These are phyloP conservation scores for Lachnellula cervina DNA, from an alignment of 2,329 filamentous ascomycete species.

Conservation along the genomic window DNA sequence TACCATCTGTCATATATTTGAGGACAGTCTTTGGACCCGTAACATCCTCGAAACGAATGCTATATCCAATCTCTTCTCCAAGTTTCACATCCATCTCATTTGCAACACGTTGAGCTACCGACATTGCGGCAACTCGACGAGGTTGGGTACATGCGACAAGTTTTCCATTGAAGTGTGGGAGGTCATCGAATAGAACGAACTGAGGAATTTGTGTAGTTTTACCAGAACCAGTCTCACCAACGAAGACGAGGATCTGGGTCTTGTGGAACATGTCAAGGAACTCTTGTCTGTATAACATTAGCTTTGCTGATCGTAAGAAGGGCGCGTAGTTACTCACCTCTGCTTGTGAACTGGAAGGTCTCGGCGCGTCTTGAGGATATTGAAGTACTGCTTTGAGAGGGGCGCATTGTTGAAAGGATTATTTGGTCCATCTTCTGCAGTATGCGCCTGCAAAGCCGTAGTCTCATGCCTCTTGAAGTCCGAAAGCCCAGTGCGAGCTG, in stretches of 20 bases:
- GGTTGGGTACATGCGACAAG: conserved; percentile 97
- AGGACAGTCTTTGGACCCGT: conserved; percentile 84
- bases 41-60: conserved; percentile 96
- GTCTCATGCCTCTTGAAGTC: conserved; percentile 73
- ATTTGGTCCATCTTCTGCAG: conserved; percentile 71
- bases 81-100: conserved; percentile 92
- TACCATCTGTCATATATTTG: conserved; percentile 99
- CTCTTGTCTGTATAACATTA: conserved; percentile 59
- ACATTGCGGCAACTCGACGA: conserved; percentile 96
- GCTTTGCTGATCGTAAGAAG: neutral
- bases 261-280: conserved; percentile 91
- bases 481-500: conserved; percentile 47
- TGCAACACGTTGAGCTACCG: conserved; percentile 94
- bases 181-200: conserved; percentile 95
- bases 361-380: conserved; percentile 77
- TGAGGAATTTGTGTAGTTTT: conserved; percentile 99
- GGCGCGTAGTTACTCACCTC: conserved; percentile 47
- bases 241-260: conserved; percentile 94
- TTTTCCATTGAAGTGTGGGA: conserved; percentile 80
- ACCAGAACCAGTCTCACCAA: conserved; percentile 97
- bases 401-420: conserved; percentile 81
- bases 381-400: conserved; percentile 81
- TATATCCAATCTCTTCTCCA: conserved; percentile 95
- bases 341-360: conserved; percentile 90
- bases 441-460: conserved; percentile 67